Base-by-base conservation (phyloP, 805 yeast genomes). In the Suhomyces sp. region DNA sequence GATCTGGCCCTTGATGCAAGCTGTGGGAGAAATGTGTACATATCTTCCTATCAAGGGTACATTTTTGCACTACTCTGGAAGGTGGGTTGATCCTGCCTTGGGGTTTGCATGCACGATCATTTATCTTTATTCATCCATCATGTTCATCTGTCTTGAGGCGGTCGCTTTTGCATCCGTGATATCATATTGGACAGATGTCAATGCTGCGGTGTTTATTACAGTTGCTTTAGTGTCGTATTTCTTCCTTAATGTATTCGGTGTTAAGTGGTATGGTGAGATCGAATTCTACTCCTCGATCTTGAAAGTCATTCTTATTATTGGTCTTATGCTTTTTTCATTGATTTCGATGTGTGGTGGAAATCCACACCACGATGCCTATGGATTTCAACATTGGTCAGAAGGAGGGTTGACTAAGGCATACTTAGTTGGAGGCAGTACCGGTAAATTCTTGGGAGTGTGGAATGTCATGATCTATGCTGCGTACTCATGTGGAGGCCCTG, bases 401-500 rank as follows among this genome's bases (percentile, higher is more conserved):
- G 67, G 64, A 25, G 66, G 67, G 2, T 46, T 60, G 3, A 46
- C 57, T 41, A 58, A 50, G 28, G 52, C 46, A 22, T 60, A 51
- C 32, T 53, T 51, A 17, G 56, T 48, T 4, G 6, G 19, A 4
- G 87, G 87, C 17, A 55, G 60, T 38, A 70, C 83, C 19, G 88
- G 87, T 29, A 71, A 70, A 42, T 80, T 83, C 55, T 59, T 77
- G 20, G 86, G 82, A 11, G 68, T 79, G 36, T 77, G 81, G 77
- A 74, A 78, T 11, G 79, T 75, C 35, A 63, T 81, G 32, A 74
- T 79, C 44, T 78, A 76, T 49, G 77, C 83, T 25, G 86, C 80
- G 11, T 81, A 79, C 47, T 76, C 84, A 3, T 80, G 79, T 51
- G 75, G 80, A 43, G 66, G 78, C 31, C 60, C 81, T 17, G 67